Percentiles rank a stretch among this genome's conserved stretches.
Conservation (phyloP, 306 rosid species). For the Lablab purpureus region DNA sequence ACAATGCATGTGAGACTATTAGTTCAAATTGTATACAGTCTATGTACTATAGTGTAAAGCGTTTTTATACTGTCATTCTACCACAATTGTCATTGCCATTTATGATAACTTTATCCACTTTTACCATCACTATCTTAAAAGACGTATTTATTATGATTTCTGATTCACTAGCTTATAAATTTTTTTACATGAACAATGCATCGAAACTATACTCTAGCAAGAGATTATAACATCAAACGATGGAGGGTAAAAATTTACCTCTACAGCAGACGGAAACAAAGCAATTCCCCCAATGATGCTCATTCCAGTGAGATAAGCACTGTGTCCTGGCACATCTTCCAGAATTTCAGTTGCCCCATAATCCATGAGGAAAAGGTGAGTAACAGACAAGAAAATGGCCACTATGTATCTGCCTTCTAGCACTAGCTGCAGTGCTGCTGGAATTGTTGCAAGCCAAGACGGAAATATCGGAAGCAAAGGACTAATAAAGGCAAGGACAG, state of each 20-base stretch:
- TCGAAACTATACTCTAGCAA: background rate
- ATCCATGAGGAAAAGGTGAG: constrained; percentile 78
- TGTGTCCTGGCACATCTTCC: constrained; percentile 79
- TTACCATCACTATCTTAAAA: background rate
- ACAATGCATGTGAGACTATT: background rate
- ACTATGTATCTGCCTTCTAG: constrained; percentile 76
- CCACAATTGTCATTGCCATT: background rate
- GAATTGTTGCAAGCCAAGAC: constrained; percentile 73
- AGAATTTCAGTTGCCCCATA: constrained; percentile 74
- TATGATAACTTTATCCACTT: background rate
- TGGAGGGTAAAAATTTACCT: constrained; percentile 55
- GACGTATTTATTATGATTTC: background rate
- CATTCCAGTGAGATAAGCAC: constrained; percentile 79
- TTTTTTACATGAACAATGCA: no score
- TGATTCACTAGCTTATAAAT: no score
- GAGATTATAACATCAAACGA: constrained; percentile 16
- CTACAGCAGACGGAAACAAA: constrained; percentile 80
- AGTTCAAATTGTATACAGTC: background rate
- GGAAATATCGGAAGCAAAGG: constrained; percentile 80
- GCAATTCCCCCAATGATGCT: constrained; percentile 95
- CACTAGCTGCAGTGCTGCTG: constrained; percentile 71
- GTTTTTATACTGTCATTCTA: background rate
- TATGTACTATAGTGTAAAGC: background rate
- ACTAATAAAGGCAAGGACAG: constrained; percentile 72
- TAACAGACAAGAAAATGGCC: constrained; percentile 57